phyloP scores from a whole-genome alignment of 495 filamentous ascomycete species.

The Xylaria cubensis region DNA sequence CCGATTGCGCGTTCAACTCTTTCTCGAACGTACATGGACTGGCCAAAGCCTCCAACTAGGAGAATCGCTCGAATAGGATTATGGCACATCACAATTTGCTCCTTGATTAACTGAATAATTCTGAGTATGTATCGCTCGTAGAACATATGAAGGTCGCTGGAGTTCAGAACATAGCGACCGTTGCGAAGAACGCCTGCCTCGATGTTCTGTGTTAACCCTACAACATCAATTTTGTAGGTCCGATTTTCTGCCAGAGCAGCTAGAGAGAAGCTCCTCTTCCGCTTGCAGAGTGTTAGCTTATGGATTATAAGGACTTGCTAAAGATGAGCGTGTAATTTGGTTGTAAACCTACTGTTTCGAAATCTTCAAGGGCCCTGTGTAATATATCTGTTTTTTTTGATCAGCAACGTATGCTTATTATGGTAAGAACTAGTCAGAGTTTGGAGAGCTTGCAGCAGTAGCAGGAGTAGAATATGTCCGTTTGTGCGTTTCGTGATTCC shows the following conservation, averaged over 20 bases:
- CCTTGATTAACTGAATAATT: conserved; percentile 64
- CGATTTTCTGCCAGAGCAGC: not conserved
- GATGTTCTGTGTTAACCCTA: not conserved
- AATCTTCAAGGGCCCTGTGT: not conserved
- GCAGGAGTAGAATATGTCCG: not conserved
- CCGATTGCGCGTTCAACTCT: conserved; percentile 52
- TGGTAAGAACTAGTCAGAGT: not conserved
- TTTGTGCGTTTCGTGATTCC: not conserved
- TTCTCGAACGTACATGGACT: conserved; percentile 68
- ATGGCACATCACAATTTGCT: conserved; percentile 59
- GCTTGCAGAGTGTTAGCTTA: not conserved
- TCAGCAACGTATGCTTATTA: not conserved
- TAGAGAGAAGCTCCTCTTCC: not conserved
- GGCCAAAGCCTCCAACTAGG: conserved; percentile 77
- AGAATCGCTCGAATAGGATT: conserved; percentile 61
- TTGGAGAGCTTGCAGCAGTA: not conserved
- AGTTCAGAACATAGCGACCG: conserved; percentile 34
- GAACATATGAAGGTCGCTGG: conserved; percentile 53
- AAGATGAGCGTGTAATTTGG: not conserved
- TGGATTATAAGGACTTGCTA: not conserved
- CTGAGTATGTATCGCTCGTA: conserved; percentile 65
- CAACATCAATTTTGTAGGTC: not conserved
- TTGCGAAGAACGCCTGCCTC: not conserved
- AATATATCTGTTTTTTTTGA: not conserved
- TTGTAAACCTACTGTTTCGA: not conserved